Evolutionary conservation across 768 basidiomycete genomes (phyloP).

Genomic region (Neoboletus magnificus): DNA sequence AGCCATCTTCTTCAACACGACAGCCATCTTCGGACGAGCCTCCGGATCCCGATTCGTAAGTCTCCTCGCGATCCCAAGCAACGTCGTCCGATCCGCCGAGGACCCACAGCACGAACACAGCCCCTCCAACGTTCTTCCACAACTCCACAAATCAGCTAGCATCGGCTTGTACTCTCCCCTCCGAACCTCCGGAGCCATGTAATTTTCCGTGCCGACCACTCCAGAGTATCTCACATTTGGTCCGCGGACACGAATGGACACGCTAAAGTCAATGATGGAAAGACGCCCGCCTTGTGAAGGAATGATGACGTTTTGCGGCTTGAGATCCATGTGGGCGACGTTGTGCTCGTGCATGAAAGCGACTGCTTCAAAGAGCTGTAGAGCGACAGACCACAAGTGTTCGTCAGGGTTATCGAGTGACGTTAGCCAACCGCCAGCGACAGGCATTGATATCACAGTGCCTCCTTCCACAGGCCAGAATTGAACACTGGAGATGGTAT

Average conservation of each 20-base stretch:
- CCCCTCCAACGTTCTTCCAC: not conserved
- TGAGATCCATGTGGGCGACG: not conserved
- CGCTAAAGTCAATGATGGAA: not conserved
- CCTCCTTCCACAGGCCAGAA: constrained; percentile 1
- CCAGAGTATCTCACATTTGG: not conserved
- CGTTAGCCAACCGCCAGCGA: too few species aligned
- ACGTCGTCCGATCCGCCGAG: not conserved
- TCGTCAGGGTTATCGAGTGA: too few species aligned
- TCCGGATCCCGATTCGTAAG: not conserved
- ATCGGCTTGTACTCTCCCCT: not conserved
- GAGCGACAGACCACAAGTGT: too few species aligned
- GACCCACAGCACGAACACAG: not conserved
- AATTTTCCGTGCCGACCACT: not conserved
- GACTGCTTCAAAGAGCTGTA: too few species aligned
- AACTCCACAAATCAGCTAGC: not conserved
- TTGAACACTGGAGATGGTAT: constrained; percentile 4
- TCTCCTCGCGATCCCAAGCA: not conserved
- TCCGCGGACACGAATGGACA: not conserved
- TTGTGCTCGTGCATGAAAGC: not conserved
- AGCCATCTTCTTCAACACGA: not conserved
- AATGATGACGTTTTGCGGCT: not conserved
- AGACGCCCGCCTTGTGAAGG: not conserved
- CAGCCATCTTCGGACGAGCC: not conserved
- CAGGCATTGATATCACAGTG: too few species aligned
- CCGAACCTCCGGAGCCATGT: too few species aligned